Evolutionary conservation across 495 filamentous ascomycete genomes (phyloP), one percentile per base, ranked within the genome.

Genomic region (Lasiosphaeria ovina): DNA sequence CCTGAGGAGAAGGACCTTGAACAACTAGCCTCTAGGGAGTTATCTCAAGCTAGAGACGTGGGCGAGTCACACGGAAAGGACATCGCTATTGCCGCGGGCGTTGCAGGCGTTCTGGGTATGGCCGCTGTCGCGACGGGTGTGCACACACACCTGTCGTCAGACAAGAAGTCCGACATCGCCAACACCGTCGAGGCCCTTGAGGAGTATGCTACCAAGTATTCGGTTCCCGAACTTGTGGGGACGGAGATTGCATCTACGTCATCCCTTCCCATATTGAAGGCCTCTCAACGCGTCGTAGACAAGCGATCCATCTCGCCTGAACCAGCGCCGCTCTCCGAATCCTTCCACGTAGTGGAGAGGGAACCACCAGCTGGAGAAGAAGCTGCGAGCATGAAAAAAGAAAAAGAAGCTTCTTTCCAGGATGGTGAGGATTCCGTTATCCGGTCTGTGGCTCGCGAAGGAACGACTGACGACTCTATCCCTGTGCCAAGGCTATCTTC

Each of bases 401-500:
- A 62, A 47, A 62, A 68, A 64, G 58, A 60, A 61, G 64, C 62
- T 64, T 62, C 64, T 69, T 64, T 67, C 50, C 56, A 72, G 66
- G 63, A 67, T 65, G 67, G 71, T 71, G 69, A 73, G 70, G 69
- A 71, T 68, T 63, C 66, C 61, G 61, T 55, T 55, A 60, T 60
- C 64, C 55, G 49, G 65, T 62, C 60, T 52, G 67, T 70, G 51
- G 67, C 63, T 48, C 51, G 61, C 45, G 58, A 72, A 54, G 71
- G 67, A 54, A 73, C 71, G 54, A 78, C 76, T 61, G 76, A 78
- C 65, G 63, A 69, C 55, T 65, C 64, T 58, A 34, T 45, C 59
- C 51, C 66, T 61, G 51, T 62, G 38, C 61, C 61, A 68, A 72
- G 69, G 52, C 51, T 62, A 48, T 51, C 62, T 59, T 65, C 57